phyloP scores from a whole-genome alignment of 164 flowering plant species.

The Stephania japonica region DNA sequence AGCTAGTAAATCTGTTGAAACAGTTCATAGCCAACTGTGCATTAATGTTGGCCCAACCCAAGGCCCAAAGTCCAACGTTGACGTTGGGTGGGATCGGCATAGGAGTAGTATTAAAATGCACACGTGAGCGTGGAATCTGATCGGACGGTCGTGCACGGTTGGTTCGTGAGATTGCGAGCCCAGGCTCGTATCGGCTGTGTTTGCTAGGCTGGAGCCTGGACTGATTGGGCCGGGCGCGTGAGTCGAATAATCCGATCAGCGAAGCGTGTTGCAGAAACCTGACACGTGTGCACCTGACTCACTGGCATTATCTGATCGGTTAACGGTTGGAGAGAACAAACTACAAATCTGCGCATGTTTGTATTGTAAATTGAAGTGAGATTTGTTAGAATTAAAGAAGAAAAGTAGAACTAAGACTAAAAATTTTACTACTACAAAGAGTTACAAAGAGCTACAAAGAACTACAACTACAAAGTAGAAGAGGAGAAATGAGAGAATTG shows the following conservation, averaged over 20 bases:
- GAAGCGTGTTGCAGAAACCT: constrained; percentile 1
- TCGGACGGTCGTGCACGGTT: no score
- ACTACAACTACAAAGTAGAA: no score
- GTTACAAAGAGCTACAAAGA: no score
- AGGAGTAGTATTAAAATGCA: background rate
- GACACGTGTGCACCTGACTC: background rate
- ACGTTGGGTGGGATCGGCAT: background rate
- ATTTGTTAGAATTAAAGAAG: no score
- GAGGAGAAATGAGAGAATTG: no score
- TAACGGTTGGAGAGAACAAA: constrained; percentile 15
- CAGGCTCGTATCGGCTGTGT: background rate
- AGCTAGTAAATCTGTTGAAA: background rate
- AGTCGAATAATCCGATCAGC: background rate
- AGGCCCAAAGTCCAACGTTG: background rate
- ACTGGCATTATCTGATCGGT: constrained; percentile 1
- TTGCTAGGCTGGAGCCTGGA: constrained; percentile 15
- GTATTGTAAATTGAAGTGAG: no score
- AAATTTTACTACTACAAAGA: no score
- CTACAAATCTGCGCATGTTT: background rate
- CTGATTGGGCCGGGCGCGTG: background rate
- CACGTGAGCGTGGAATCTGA: background rate
- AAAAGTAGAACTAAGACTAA: no score
- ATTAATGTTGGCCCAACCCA: background rate
- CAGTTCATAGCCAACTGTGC: background rate
- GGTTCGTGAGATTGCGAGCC: no score